Evolutionary conservation across 306 rosid species (phyloP).

Genomic region (Hylodesmum podocarpum): DNA sequence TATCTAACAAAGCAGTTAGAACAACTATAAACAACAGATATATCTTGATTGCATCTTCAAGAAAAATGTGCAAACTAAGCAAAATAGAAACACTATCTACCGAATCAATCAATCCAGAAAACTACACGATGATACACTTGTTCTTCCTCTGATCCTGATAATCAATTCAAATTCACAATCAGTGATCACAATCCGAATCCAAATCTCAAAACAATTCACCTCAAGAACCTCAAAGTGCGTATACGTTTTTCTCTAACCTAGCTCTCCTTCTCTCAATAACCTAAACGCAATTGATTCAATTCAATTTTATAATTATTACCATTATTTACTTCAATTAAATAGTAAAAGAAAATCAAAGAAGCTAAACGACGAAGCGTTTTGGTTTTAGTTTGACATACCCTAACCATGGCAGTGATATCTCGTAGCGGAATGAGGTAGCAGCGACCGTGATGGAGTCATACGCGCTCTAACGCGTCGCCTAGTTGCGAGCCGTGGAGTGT

Average conservation of each 20-base stretch:
- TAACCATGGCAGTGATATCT: slow-evolving; percentile 53
- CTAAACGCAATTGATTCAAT: too few species aligned
- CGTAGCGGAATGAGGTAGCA: slow-evolving; percentile 75
- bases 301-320: too few species aligned
- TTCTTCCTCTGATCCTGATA: background rate
- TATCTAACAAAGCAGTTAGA: slow-evolving; percentile 22
- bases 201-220: slow-evolving; percentile 37
- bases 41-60: slow-evolving; percentile 20
- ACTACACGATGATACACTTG: background rate
- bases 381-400: slow-evolving; percentile 47
- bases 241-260: slow-evolving; percentile 51
- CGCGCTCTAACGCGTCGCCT: slow-evolving; percentile 40
- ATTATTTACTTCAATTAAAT: too few species aligned
- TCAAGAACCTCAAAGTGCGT: slow-evolving; percentile 80
- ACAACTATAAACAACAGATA: background rate
- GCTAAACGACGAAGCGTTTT: background rate
- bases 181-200: background rate
- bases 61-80: slow-evolving; percentile 4
- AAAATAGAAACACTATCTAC: background rate
- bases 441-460: slow-evolving; percentile 25
- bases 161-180: background rate
- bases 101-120: background rate
- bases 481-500: slow-evolving; percentile 21
- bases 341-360: background rate
- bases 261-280: slow-evolving; percentile 80